Base-by-base conservation (phyloP, 2,329 filamentous ascomycete species). In the Chaetomium globosum region DNA sequence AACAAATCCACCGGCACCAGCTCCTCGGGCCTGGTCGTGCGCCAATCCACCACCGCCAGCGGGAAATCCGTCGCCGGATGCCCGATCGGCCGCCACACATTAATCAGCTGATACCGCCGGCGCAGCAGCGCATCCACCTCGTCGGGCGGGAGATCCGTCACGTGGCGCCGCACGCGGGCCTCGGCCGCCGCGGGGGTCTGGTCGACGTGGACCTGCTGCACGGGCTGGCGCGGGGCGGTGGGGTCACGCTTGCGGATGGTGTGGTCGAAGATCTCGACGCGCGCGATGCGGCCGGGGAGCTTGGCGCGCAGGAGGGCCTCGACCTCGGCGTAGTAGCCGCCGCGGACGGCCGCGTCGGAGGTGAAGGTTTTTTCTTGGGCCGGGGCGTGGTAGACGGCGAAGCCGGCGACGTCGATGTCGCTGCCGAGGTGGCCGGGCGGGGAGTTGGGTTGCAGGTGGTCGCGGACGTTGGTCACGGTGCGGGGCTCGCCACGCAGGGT, bases 131-230 rank as follows among this genome's bases (percentile, higher is more conserved):
- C 79, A 31, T 87, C 84, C 0, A 82, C 84, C 70, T 88, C 85
- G 1, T 80, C 80, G 0, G 69, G 74, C 0, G 83, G 75, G 0
- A 83, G 79, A 0, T 43, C 39, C 16, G 39, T 43, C 16, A 43
- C 39, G 6, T 91, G 89, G 1, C 87, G 80, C 1, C 85, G 80
- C 16, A 90, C 87, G 13, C 89, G 83, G 1, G 76, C 81, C 65
- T 82, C 85, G 0, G 87, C 87, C 0, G 89, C 88, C 0, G 72
- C 75, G 0, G 87, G 84, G 0, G 89, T 90, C 76, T 91, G 89
- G 72, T 92, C 89, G 16, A 91, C 87, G 67, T 91, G 89, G 0
- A 91, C 87, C 69, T 86, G 84, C 74, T 89, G 85, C 0, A 91
- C 88, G 0, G 89, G 89, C 68, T 85, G 84, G 6, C 89, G 81